Evolutionary conservation across 169 alveolate genomes (phyloP), one percentile per base, ranked within the genome.

Genomic region (Perkinsus marinus): DNA sequence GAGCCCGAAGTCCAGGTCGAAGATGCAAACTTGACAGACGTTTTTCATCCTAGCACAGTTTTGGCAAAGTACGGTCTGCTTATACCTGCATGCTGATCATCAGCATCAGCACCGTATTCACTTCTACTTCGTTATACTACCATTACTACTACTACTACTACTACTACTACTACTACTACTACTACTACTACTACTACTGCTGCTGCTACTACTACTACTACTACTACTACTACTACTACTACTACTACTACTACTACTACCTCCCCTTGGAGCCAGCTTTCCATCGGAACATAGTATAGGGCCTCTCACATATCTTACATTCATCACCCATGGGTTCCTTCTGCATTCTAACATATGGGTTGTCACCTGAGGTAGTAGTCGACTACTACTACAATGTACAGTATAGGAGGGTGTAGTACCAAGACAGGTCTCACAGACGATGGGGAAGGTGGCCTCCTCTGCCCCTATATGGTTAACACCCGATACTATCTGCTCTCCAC

Each of bases 11-110:
- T 99, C 98, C 39, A 99, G 94, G 94, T 99, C 99, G 93, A 97
- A 97, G 41, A 98, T 94, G 89, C 99, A 99, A 39, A 99, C 96
- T 94, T 99, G 99, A 94, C 99, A 99, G 39, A 98, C 99, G 95
- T 99, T 98, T 95, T 98, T 98, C 92, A 98, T 95, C 93, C 98
- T 98, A n/a, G 99, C 99, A 93, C 99, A 99, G 46, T 98, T 96
- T 92, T 97, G 97, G 93, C 99, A 99, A 7, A 98, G 97, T 90
- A 98, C 98, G 0, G 99, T 99, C 93, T 96, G 98, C 93, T 98
- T 98, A 92, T 97, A 97, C 90, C 99, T 39, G 39, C 91, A 90
- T 16, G 13, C 0, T 39, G 16, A 39, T 10, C 89, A 37, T 2
- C 89, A 38, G 38, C 36, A 36, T 43, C 68, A 43, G 17, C 68